A percentile compares a stretch with the other conserved stretches of the same genome.
Conservation (phyloP, 2,329 filamentous ascomycete species). For the Fusarium sp. region DNA sequence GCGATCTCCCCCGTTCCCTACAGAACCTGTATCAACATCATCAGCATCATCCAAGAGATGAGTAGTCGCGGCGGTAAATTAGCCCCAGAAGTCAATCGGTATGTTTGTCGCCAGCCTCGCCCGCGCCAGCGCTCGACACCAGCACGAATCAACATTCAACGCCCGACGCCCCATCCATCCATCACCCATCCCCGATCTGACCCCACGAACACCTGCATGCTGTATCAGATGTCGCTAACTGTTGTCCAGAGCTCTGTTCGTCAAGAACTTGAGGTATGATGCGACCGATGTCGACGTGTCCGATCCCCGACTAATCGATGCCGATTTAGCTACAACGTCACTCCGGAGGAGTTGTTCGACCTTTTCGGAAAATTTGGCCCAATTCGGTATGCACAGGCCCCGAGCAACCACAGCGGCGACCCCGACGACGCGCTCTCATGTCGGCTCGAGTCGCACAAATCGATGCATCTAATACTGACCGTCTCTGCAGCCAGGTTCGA, state of each 20-base stretch:
- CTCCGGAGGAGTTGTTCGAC: slow-evolving; percentile 96
- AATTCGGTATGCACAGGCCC: slow-evolving; percentile 73
- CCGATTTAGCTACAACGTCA: slow-evolving; percentile 92
- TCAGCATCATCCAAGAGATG: slow-evolving; percentile 73
- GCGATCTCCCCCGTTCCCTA: slow-evolving; percentile 42
- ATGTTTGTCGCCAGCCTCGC: slow-evolving; percentile 32
- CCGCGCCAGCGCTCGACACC: slow-evolving; percentile 17
- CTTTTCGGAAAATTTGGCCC: slow-evolving; percentile 98
- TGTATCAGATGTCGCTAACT: slow-evolving; percentile 45
- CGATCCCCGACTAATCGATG: slow-evolving; percentile 58
- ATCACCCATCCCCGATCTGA: slow-evolving; percentile 7
- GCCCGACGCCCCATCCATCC: slow-evolving; percentile 17
- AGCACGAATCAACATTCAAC: slow-evolving; percentile 23
- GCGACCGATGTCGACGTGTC: slow-evolving; percentile 20
- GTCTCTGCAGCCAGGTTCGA: slow-evolving; percentile 81
- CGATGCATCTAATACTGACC: slow-evolving; percentile 34
- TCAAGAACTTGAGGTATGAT: slow-evolving; percentile 96
- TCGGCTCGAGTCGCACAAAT: slow-evolving; percentile 11
- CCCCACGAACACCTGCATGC: slow-evolving; percentile 2
- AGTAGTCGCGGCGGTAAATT: slow-evolving; percentile 97
- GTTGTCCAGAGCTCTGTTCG: slow-evolving; percentile 87
- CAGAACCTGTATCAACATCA: slow-evolving; percentile 46
- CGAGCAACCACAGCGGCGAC: slow-evolving; percentile 15
- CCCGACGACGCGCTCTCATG: slow-evolving; percentile 12
- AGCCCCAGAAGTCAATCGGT: slow-evolving; percentile 99